Conservation (phyloP, 139 green algal species). For the Micractinium sp. region DNA sequence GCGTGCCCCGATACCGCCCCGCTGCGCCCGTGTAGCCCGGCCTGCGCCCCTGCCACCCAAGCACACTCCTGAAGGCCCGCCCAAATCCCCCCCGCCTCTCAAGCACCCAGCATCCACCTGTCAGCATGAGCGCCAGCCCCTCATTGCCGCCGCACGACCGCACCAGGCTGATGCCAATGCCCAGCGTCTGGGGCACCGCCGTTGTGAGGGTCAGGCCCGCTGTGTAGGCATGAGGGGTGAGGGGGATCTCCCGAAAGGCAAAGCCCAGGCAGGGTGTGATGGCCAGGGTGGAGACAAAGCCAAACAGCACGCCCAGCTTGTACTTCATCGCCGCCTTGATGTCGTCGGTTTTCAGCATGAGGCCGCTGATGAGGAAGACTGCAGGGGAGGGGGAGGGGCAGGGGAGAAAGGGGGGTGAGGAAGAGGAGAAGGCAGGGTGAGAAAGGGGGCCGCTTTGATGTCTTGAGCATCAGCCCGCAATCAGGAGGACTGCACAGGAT, state of each 20-base stretch:
- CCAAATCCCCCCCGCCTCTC: neutral
- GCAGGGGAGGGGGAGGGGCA: neutral
- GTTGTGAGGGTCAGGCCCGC: constrained; percentile 84
- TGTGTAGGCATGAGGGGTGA: constrained; percentile 69
- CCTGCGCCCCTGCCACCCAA: too few relatives aligned
- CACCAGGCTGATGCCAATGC: constrained; percentile 74
- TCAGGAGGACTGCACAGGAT: too few relatives aligned
- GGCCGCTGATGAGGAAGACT: constrained; percentile 78
- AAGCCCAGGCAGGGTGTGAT: constrained; percentile 76
- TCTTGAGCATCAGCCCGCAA: too few relatives aligned
- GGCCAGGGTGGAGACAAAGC: constrained; percentile 68
- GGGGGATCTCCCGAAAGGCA: constrained; percentile 54
- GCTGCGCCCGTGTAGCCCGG: too few relatives aligned
- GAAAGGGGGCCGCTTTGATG: too few relatives aligned
- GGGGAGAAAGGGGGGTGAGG: constrained; percentile 46
- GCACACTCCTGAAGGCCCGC: too few relatives aligned
- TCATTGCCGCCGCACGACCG: constrained; percentile 64
- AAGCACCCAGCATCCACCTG: neutral
- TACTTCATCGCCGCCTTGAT: constrained; percentile 59
- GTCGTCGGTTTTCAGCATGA: constrained; percentile 75
- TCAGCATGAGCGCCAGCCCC: constrained; percentile 84
- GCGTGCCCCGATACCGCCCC: too few relatives aligned
- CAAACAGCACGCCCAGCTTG: constrained; percentile 59
- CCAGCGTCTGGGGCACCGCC: constrained; percentile 84
- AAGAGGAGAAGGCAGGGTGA: neutral